These are phyloP conservation scores for Scedosporium aurantiacum DNA, from an alignment of 2,329 filamentous ascomycete species.

Conservation along the genomic window DNA sequence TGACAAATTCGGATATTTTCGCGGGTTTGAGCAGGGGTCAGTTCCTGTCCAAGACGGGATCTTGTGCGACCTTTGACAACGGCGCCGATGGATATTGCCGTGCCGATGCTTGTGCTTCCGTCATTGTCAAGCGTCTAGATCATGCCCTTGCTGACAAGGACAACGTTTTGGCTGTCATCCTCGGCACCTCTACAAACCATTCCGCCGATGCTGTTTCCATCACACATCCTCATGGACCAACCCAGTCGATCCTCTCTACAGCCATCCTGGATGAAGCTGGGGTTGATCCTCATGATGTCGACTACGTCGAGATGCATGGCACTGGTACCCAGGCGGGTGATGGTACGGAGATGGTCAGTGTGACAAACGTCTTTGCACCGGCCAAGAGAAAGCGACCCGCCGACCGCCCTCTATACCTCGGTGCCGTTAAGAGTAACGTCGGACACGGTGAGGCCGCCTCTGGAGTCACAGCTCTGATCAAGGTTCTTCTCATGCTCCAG, in stretches of 20 bases:
- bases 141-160: slow-evolving; percentile 70
- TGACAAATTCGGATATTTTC: slow-evolving; percentile 75
- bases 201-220: slow-evolving; percentile 73
- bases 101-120: slow-evolving; percentile 62
- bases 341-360: slow-evolving; percentile 69
- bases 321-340: slow-evolving; percentile 83
- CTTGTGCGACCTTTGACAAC: slow-evolving; percentile 73
- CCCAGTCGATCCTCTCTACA: slow-evolving; percentile 61
- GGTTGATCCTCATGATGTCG: slow-evolving; percentile 64
- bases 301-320: slow-evolving; percentile 83
- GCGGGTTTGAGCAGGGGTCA: slow-evolving; percentile 64
- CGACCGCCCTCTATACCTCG: slow-evolving; percentile 47
- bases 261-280: slow-evolving; percentile 61
- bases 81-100: slow-evolving; percentile 75
- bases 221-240: slow-evolving; percentile 68
- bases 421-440: slow-evolving; percentile 53
- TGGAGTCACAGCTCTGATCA: slow-evolving; percentile 50
- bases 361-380: slow-evolving; percentile 45
- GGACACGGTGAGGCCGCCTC: slow-evolving; percentile 53
- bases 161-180: slow-evolving; percentile 64
- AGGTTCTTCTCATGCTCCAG: slow-evolving; percentile 54
- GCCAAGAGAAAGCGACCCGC: slow-evolving; percentile 31
- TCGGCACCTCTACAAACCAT: slow-evolving; percentile 69
- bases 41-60: slow-evolving; percentile 65
- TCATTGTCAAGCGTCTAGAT: slow-evolving; percentile 69